A percentile compares a stretch with the other conserved stretches of the same genome.
Evolutionary conservation across 2,329 filamentous ascomycete genomes (phyloP).

Genomic region (Cladosporium cucumerinum): DNA sequence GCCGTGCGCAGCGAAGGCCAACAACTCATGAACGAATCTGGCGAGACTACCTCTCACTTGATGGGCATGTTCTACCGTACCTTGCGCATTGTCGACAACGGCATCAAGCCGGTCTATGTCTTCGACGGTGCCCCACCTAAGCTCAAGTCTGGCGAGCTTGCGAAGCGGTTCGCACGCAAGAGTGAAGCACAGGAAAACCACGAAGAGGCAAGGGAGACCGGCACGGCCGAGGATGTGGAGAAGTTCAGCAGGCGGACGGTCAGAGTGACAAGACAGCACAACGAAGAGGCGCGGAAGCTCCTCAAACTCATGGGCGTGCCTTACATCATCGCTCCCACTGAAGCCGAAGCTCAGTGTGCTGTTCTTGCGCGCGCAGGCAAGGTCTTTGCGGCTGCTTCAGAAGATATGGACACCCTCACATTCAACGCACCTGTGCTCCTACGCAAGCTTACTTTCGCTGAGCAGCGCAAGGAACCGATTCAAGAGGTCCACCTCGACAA

Average conservation of each 20-base stretch:
- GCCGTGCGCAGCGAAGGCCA: conserved; percentile 95
- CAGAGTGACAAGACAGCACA: conserved; percentile 93
- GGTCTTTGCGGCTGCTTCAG: conserved; percentile 92
- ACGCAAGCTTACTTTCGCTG: conserved; percentile 91
- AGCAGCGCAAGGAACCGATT: conserved; percentile 96
- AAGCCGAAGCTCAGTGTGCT: conserved; percentile 96
- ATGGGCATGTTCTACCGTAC: conserved; percentile 99
- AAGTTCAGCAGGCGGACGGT: conserved; percentile 95
- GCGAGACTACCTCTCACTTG: conserved; percentile 94
- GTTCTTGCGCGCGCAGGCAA: conserved; percentile 85
- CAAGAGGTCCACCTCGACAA: conserved; percentile 89
- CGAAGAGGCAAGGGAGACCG: conserved; percentile 95
- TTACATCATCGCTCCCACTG: conserved; percentile 90
- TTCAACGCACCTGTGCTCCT: conserved; percentile 90
- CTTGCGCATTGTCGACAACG: conserved; percentile 95
- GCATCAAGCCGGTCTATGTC: conserved; percentile 97
- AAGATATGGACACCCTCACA: conserved; percentile 98
- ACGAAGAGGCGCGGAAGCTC: conserved; percentile 85
- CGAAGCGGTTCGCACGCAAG: conserved; percentile 93
- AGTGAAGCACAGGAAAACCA: conserved; percentile 84
- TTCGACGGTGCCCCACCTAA: conserved; percentile 97
- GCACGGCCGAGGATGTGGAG: conserved; percentile 95
- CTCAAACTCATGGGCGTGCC: conserved; percentile 95
- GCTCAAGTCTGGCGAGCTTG: conserved; percentile 94
- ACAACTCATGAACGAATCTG: conserved; percentile 89